These are phyloP conservation scores for Cladosporium halotolerans DNA, from an alignment of 2,329 filamentous ascomycete genomes.

Conservation along the genomic window DNA sequence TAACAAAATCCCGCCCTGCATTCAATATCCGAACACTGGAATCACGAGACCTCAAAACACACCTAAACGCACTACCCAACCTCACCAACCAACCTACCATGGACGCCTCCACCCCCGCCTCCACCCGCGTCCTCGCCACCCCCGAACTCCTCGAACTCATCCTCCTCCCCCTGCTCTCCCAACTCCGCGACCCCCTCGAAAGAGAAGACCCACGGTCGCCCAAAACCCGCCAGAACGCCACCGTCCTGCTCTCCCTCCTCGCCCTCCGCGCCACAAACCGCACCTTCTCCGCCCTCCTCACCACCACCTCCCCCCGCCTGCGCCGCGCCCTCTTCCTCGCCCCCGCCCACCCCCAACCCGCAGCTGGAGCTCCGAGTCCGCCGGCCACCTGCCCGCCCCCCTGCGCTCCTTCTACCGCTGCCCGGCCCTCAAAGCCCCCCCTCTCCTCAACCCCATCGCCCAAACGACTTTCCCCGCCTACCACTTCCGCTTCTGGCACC, in stretches of 20 bases:
- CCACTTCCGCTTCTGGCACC: conserved; percentile 21
- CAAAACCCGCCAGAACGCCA: conserved; percentile 13
- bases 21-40: no score
- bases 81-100: neutral
- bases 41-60: no score
- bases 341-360: conserved; percentile 9
- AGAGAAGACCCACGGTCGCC: conserved; percentile 21
- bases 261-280: conserved; percentile 14
- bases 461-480: conserved; percentile 19
- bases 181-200: conserved; percentile 11
- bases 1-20: no score
- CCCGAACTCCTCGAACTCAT: conserved; percentile 22
- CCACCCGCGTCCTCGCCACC: conserved; percentile 15
- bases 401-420: conserved; percentile 9
- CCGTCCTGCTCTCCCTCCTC: conserved; percentile 13
- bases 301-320: conserved; percentile 12
- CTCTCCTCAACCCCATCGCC: conserved; percentile 19
- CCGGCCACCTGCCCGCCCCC: conserved; percentile 4
- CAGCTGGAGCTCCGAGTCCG: conserved; percentile 8
- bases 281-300: conserved; percentile 16
- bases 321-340: conserved; percentile 18
- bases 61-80: no score
- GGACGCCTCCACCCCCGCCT: neutral
- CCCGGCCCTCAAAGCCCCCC: conserved; percentile 8
- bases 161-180: conserved; percentile 12